These are phyloP conservation scores for Claviceps fusiformis DNA, from an alignment of 2,329 filamentous ascomycete species.

Conservation along the genomic window DNA sequence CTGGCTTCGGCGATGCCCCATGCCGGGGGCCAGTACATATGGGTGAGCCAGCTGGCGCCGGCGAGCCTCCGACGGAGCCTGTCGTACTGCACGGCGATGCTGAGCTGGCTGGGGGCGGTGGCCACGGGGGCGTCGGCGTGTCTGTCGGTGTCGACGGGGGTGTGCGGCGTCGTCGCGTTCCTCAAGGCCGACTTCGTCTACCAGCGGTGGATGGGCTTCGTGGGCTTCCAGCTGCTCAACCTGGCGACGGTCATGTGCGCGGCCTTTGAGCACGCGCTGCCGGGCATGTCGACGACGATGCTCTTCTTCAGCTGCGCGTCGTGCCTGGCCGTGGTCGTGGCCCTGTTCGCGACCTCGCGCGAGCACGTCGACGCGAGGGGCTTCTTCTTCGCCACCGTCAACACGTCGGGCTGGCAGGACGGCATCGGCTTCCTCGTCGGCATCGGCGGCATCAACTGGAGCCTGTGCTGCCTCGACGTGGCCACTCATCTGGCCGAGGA, in stretches of 20 bases:
- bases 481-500: conserved; percentile 16
- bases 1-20: conserved; percentile 16
- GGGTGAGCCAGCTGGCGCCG: conserved; percentile 13
- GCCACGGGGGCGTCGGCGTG: conserved; percentile 13
- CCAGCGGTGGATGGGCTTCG: conserved; percentile 15
- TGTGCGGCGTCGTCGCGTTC: conserved; percentile 11
- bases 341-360: conserved; percentile 14
- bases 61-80: conserved; percentile 6
- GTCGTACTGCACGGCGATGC: conserved; percentile 13
- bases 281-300: conserved; percentile 13
- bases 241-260: conserved; percentile 9
- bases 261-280: conserved; percentile 13
- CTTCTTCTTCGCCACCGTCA: conserved; percentile 12
- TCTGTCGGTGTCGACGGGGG: conserved; percentile 11
- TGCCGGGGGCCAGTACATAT: conserved; percentile 16
- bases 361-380: conserved; percentile 8
- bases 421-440: conserved; percentile 17
- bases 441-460: conserved; percentile 17
- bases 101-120: conserved; percentile 16
- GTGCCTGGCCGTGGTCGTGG: conserved; percentile 12
- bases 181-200: conserved; percentile 13
- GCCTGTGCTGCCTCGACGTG: conserved; percentile 17
- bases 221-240: conserved; percentile 15
- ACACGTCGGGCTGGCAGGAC: conserved; percentile 13
- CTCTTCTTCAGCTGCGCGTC: conserved; percentile 14